phyloP scores from a whole-genome alignment of 2,329 filamentous ascomycete species.

The Epichloe uncinata region DNA sequence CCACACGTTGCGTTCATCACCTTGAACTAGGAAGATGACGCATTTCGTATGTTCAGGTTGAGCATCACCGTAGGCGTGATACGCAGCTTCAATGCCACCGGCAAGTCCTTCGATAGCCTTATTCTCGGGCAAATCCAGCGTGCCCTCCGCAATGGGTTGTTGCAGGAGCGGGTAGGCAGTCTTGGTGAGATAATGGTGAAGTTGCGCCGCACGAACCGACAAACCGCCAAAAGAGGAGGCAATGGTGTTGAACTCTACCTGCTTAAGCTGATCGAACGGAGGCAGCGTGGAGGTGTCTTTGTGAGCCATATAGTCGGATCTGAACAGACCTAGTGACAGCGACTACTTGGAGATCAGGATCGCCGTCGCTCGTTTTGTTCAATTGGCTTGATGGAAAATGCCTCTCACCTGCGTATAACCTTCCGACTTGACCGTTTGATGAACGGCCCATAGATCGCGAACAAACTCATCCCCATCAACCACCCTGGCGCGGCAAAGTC shows the following conservation, averaged over 20 bases:
- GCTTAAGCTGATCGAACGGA: slow-evolving; percentile 57
- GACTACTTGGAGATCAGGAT: slow-evolving; percentile 14
- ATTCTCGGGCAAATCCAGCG: slow-evolving; percentile 53
- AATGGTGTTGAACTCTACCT: slow-evolving; percentile 99
- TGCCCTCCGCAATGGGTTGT: slow-evolving; percentile 21
- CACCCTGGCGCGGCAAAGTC: slow-evolving; percentile 40
- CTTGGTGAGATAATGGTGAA: slow-evolving; percentile 53
- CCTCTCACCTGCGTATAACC: slow-evolving; percentile 66
- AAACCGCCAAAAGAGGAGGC: slow-evolving; percentile 91
- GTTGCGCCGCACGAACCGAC: slow-evolving; percentile 59
- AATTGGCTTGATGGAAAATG: slow-evolving; percentile 1
- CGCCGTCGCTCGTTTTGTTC: not conserved
- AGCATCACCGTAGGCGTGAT: slow-evolving; percentile 60
- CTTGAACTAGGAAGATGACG: slow-evolving; percentile 77
- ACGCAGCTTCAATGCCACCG: slow-evolving; percentile 64
- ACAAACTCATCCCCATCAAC: slow-evolving; percentile 88
- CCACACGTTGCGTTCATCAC: slow-evolving; percentile 81
- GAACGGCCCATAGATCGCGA: slow-evolving; percentile 74
- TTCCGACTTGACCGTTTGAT: slow-evolving; percentile 72
- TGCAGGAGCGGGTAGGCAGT: slow-evolving; percentile 41
- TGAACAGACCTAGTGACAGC: slow-evolving; percentile 74
- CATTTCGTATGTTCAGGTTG: slow-evolving; percentile 45
- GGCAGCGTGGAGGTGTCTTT: slow-evolving; percentile 40
- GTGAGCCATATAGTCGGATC: slow-evolving; percentile 97
- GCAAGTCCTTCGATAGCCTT: slow-evolving; percentile 60